Base-by-base conservation (phyloP, 1,139 yeast genomes). In the Protomyces inouyei region DNA sequence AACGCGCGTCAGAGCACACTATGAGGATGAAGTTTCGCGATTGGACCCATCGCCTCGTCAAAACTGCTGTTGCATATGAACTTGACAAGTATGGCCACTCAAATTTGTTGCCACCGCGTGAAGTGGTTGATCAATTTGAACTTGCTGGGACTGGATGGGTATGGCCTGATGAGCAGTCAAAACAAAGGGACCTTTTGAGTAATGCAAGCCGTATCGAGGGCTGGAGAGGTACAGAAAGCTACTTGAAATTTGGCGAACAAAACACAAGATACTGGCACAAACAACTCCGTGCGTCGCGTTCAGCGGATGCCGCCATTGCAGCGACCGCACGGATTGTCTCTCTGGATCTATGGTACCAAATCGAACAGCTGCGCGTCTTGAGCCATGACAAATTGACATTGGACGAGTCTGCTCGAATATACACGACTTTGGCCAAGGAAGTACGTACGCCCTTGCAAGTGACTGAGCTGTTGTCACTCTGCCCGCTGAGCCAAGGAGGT, bases 81-180 rank as follows among this genome's bases (percentile, higher is more conserved):
- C 73, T 53, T 2, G 45, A 37, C 66, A 70, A 70, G 43, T 71
- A 71, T 66, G 73, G 74, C n/a, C 66, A 69, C n/a, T 71, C 76
- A 5, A 68, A 67, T 36, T 67, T 74, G 52, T 72, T 75, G 74
- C 75, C 76, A 1, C 56, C 71, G 9, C 59, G 52, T 2, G 23
- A 43, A 18, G 25, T 43, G 2, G 35, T 46, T 10, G 21, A 60
- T 40, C 70, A 69, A 60, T 66, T 66, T 38, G 72, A 68, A 25
- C 68, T 72, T 6, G 74, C 73, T 10, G 76, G 76, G 16, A 71
- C 71, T 59, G 77, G 77, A 3, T 73, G 73, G 60, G 72, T 72
- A 3, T 75, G 76, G 77, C 66, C 70, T 12, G 70, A 69, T 32
- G 76, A 74, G 10, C 64, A 68, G 2, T 73, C 72, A 37, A 68